These are phyloP conservation scores for Kwoniella mangroviensis DNA, from an alignment of 768 basidiomycete genomes.

Conservation along the genomic window DNA sequence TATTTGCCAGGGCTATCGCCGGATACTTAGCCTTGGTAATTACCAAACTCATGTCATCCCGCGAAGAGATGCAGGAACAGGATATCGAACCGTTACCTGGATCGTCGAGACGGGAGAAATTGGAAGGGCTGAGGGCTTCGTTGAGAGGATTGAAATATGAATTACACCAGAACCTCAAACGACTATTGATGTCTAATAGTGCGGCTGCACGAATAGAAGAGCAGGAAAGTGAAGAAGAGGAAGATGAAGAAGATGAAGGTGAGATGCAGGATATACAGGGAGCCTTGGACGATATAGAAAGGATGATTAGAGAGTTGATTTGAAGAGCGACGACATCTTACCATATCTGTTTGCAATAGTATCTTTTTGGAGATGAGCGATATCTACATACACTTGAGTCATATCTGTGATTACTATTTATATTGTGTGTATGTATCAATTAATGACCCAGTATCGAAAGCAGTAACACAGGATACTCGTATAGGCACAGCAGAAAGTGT, in stretches of 20 bases:
- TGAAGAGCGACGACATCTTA: neutral
- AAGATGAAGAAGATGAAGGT: constrained; percentile 11
- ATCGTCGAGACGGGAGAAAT: neutral
- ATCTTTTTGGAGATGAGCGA: no score
- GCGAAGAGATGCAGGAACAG: neutral
- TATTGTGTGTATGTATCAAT: neutral
- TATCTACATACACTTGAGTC: no score
- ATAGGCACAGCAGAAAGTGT: no score
- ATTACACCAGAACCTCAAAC: constrained; percentile 11
- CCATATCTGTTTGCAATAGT: no score
- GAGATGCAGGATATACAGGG: constrained; percentile 4
- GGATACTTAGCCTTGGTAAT: constrained; percentile 31
- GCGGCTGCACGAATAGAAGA: neutral
- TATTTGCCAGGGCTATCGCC: constrained; percentile 8
- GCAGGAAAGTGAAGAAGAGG: constrained; percentile 3
- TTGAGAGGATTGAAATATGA: constrained; percentile 28
- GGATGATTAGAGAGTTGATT: neutral
- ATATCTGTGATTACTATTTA: neutral
- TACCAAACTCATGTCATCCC: neutral
- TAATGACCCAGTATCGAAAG: neutral
- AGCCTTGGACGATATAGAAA: neutral
- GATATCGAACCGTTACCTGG: constrained; percentile 15
- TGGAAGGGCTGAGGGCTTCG: constrained; percentile 22
- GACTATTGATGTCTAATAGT: neutral
- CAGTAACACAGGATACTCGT: no score